Conservation (phyloP, 768 basidiomycete species). For the Pleurotus platypus region DNA sequence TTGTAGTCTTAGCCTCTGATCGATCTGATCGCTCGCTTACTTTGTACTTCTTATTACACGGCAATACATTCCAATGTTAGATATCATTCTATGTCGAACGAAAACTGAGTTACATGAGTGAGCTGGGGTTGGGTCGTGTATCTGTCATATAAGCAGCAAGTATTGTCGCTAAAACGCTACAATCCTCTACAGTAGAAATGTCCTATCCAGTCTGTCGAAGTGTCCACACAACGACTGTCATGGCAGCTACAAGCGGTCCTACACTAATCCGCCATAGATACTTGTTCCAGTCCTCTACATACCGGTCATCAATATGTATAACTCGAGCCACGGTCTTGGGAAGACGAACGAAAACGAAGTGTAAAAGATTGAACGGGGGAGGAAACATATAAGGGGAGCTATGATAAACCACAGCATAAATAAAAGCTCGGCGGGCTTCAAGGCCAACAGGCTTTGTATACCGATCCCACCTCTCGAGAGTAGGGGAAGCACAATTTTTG, state of each 20-base stretch:
- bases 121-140: too few relatives aligned
- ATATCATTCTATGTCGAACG: too few relatives aligned
- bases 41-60: too few relatives aligned
- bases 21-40: too few relatives aligned
- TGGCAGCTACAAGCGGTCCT: constrained; percentile 32
- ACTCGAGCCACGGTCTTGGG: constrained; percentile 14
- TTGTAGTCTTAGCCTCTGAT: too few relatives aligned
- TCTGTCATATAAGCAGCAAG: too few relatives aligned
- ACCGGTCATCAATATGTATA: constrained; percentile 16
- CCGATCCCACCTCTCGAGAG: constrained; percentile 38
- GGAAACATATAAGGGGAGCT: constrained; percentile 39
- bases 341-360: constrained; percentile 18
- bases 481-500: constrained; percentile 12
- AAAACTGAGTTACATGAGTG: too few relatives aligned
- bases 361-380: constrained; percentile 48
- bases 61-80: too few relatives aligned
- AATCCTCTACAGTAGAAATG: background rate
- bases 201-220: background rate
- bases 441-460: constrained; percentile 41
- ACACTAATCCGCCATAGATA: constrained; percentile 39
- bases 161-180: background rate
- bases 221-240: constrained; percentile 6
- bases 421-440: constrained; percentile 38
- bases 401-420: constrained; percentile 31
- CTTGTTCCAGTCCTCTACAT: constrained; percentile 20